Evolutionary conservation across 257 asterid species (phyloP).

Genomic region (Primulina tabacum): DNA sequence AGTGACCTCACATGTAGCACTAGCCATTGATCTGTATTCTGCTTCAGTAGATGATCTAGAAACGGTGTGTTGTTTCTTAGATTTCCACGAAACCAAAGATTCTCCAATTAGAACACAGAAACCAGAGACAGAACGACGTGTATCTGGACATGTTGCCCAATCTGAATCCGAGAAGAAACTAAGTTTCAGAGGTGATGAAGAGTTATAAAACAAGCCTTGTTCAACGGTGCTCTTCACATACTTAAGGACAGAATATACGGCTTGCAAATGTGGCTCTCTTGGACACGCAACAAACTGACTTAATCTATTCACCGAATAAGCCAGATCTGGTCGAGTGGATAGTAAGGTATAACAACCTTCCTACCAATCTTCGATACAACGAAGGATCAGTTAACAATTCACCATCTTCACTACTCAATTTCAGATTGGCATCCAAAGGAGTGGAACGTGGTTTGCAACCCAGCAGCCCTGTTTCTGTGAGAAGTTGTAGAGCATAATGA

Average conservation of each 20-base stretch:
- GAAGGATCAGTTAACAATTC: no score
- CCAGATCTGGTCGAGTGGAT: not conserved
- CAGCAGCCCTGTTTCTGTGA: not conserved
- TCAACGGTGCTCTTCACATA: not conserved
- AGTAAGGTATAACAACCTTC: not conserved
- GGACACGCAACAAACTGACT: not conserved
- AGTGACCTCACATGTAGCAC: not conserved
- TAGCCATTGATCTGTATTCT: not conserved
- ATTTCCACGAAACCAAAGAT: not conserved
- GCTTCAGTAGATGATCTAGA: not conserved
- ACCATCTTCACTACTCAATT: not conserved
- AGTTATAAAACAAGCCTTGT: not conserved
- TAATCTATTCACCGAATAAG: not conserved
- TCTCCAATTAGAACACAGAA: not conserved
- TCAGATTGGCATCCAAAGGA: not conserved
- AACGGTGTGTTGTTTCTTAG: not conserved
- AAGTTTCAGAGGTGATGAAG: not conserved
- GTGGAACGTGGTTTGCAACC: no score
- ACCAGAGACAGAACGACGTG: not conserved
- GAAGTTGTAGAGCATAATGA: not conserved
- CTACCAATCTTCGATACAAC: not conserved
- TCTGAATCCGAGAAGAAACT: not conserved
- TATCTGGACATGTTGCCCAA: not conserved
- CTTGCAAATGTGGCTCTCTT: no score
- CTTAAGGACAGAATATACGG: not conserved